Evolutionary conservation across 108 stramenopile species (phyloP).

Genomic region (Epithemia pelagica): DNA sequence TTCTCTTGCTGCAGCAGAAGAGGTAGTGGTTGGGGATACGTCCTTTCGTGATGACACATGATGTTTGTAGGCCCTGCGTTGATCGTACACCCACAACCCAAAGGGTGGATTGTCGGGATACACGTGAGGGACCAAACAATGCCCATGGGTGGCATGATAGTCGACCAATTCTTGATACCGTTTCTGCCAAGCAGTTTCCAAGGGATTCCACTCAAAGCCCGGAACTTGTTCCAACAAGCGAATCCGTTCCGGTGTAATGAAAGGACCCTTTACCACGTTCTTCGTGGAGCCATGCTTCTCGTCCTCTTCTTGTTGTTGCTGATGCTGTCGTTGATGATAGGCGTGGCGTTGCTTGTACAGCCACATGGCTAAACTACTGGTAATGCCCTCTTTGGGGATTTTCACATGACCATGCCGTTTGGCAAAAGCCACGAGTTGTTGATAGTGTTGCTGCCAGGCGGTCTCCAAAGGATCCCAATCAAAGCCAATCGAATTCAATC

Average conservation of each 20-base stretch:
- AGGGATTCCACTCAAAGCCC: background rate
- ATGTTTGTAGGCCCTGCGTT: background rate
- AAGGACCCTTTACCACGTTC: too few relatives aligned
- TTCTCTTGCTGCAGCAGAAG: too few relatives aligned
- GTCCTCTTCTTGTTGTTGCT: background rate
- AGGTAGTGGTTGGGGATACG: constrained; percentile 16
- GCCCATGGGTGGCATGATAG: constrained; percentile 7
- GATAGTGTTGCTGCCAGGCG: constrained; percentile 34
- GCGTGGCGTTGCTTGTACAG: background rate
- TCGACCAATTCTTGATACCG: background rate
- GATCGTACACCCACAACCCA: background rate
- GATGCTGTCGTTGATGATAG: too few relatives aligned
- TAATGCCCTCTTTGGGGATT: too few relatives aligned
- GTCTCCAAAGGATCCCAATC: constrained; percentile 18
- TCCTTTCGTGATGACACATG: too few relatives aligned
- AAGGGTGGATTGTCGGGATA: constrained; percentile 5
- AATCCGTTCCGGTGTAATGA: background rate
- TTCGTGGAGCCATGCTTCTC: too few relatives aligned
- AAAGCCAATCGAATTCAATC: constrained; percentile 12
- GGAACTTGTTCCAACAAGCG: background rate
- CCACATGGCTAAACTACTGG: background rate
- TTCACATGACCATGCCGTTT: constrained; percentile 17
- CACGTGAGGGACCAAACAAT: constrained; percentile 4
- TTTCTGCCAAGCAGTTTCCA: constrained; percentile 1
- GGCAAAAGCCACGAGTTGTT: constrained; percentile 35